Evolutionary conservation across 2,329 filamentous ascomycete genomes (phyloP).

Genomic region (Aspergillus candidus): DNA sequence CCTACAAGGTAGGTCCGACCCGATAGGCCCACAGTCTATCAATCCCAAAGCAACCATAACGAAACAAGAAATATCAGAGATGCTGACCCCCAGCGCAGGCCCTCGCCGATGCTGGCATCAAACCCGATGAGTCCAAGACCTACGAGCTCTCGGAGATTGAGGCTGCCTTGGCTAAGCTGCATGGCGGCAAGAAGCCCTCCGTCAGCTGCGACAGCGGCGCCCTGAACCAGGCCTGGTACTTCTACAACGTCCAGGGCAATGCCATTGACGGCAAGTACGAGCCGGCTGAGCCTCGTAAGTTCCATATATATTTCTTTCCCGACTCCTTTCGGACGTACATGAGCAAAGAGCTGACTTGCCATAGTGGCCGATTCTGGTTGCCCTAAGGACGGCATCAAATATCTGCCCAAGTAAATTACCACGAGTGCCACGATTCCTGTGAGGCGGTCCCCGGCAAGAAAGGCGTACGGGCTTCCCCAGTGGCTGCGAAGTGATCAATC

Average conservation of each 20-base stretch:
- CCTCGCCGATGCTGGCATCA: constrained; percentile 51
- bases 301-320: no score
- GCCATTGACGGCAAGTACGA: constrained; percentile 58
- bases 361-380: constrained; percentile 50
- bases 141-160: constrained; percentile 50
- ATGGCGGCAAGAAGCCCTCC: constrained; percentile 46
- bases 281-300: constrained; percentile 45
- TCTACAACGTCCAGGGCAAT: constrained; percentile 48
- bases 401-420: constrained; percentile 50
- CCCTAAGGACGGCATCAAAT: constrained; percentile 57
- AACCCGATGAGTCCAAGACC: constrained; percentile 44
- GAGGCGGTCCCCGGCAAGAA: not conserved
- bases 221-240: constrained; percentile 54
- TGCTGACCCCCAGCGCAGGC: constrained; percentile 29
- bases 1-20: constrained; percentile 41
- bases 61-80: no score
- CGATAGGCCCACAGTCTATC: not conserved
- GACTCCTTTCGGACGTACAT: not conserved
- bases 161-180: constrained; percentile 42
- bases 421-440: not conserved
- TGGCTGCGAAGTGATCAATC: no score
- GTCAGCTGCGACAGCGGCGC: constrained; percentile 45
- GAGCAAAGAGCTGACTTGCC: not conserved
- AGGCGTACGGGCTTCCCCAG: not conserved
- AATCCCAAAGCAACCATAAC: not conserved